These are phyloP conservation scores for Teratosphaeria pseudoeucalypti DNA, from an alignment of 2,329 filamentous ascomycete genomes.

Conservation along the genomic window DNA sequence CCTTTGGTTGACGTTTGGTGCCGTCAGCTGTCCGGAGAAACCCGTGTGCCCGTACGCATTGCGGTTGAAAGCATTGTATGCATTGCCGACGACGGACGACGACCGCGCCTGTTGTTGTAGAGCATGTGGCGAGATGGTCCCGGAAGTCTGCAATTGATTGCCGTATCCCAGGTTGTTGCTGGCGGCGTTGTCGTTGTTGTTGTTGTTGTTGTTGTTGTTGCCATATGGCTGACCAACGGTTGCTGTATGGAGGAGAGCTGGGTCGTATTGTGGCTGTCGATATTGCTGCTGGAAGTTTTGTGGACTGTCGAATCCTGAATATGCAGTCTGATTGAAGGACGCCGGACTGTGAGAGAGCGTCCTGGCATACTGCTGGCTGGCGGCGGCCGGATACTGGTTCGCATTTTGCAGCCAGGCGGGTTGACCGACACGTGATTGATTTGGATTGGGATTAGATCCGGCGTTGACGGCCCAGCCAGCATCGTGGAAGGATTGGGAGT, in stretches of 20 bases:
- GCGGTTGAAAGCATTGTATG: slow-evolving; percentile 7
- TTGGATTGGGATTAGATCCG: slow-evolving; percentile 12
- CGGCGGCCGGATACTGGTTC: slow-evolving; percentile 7
- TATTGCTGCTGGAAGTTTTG: slow-evolving; percentile 12
- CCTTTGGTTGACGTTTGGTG: slow-evolving; percentile 13
- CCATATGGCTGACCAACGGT: slow-evolving; percentile 13
- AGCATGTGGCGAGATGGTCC: slow-evolving; percentile 23
- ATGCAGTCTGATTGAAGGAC: slow-evolving; percentile 15
- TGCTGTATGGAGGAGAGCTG: slow-evolving; percentile 6
- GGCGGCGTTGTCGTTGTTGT: neutral
- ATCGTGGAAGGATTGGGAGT: slow-evolving; percentile 16
- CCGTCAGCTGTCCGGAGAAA: neutral
- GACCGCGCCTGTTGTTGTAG: slow-evolving; percentile 14
- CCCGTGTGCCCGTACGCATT: neutral
- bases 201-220: neutral
- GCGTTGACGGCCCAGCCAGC: slow-evolving; percentile 24
- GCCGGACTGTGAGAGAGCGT: slow-evolving; percentile 19
- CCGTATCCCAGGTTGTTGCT: slow-evolving; percentile 1
- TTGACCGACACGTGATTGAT: slow-evolving; percentile 20
- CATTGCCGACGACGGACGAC: slow-evolving; percentile 2
- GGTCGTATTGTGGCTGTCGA: slow-evolving; percentile 17
- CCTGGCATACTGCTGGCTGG: slow-evolving; percentile 12
- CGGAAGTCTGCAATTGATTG: slow-evolving; percentile 9
- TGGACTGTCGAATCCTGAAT: slow-evolving; percentile 11
- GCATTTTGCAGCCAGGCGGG: slow-evolving; percentile 18